Base-by-base conservation (phyloP, 805 yeast genomes). In the Candida pseudoglaebosa region DNA sequence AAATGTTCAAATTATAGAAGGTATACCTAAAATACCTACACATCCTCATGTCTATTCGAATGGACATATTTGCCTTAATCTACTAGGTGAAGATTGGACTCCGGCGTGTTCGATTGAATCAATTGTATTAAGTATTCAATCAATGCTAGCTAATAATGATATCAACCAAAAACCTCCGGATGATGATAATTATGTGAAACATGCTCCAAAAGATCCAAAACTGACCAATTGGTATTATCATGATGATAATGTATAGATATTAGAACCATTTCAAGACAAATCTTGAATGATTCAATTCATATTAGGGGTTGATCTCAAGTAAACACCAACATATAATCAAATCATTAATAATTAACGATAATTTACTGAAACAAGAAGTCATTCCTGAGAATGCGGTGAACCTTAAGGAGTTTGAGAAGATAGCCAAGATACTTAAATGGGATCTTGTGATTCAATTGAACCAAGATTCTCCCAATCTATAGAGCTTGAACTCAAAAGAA, bases 21-120 rank as follows among this genome's bases (percentile, higher is more conserved):
- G 36, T 12, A 28, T 22, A 34, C 35, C 24, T 28, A 48, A 36
- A 9, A 71, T 83, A 3, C 91, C 91, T 1, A 48, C 81, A 2
- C 89, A 83, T 51, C 91, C 91, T 0, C 91, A 83, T 51, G 68
- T 83, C 2, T 83, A 83, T 51, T 72, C 82, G 22, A 84, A 84
- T 50, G 91, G 90, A 1, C 90, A 84, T 49, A 83, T 83, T n/a
- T 83, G 91, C 52, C 61, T 83, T 15, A 78, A 83, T 49, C 59
- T 84, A 1, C 58, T 83, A 26, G 87, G 84, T 2, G 70, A 70
- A 14, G 82, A 73, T 30, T 81, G 87, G 87, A 68, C 84, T 0
- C 85, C 87, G 0, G 80, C 79, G 0, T 77, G 78, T 43, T 65
- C 75, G 0, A 56, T 78, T 1, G 70, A 69, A 28, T 61, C 75